These are phyloP conservation scores for Metschnikowia drakensbergensis DNA, from an alignment of 805 yeast genomes.

Conservation along the genomic window DNA sequence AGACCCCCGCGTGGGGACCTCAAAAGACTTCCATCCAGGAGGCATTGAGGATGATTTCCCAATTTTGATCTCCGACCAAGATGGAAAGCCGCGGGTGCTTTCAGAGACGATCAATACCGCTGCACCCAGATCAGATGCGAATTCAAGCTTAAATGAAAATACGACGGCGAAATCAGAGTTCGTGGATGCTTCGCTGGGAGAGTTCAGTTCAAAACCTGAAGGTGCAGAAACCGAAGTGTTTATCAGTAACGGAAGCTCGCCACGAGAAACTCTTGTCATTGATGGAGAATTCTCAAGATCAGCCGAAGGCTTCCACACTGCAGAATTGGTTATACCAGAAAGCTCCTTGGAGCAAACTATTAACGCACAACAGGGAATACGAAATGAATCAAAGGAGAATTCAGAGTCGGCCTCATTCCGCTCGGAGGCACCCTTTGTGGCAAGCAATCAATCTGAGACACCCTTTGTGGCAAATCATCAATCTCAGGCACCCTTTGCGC, in stretches of 20 bases:
- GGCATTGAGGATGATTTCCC: not conserved
- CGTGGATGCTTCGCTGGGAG: not conserved
- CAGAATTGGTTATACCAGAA: not conserved
- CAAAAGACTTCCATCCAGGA: not conserved
- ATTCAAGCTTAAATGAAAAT: not conserved
- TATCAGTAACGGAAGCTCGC: not conserved
- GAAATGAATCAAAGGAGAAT: not conserved
- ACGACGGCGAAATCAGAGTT: not conserved
- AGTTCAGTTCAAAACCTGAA: not conserved
- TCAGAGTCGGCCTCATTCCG: not conserved
- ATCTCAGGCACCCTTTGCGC: too few relatives aligned
- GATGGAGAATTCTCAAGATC: not conserved
- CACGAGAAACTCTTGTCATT: constrained; percentile 1
- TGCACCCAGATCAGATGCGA: not conserved
- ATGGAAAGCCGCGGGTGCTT: not conserved
- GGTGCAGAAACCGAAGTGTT: not conserved
- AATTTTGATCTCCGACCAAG: not conserved
- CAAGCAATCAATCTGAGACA: too few relatives aligned
- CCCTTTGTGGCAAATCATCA: too few relatives aligned
- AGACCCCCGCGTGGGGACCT: not conserved
- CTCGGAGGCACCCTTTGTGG: too few relatives aligned
- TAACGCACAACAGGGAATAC: too few relatives aligned
- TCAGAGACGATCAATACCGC: not conserved
- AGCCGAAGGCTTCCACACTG: not conserved
- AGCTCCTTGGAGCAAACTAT: not conserved